Evolutionary conservation across 306 rosid genomes (phyloP).

Genomic region (Potentilla sterilis): DNA sequence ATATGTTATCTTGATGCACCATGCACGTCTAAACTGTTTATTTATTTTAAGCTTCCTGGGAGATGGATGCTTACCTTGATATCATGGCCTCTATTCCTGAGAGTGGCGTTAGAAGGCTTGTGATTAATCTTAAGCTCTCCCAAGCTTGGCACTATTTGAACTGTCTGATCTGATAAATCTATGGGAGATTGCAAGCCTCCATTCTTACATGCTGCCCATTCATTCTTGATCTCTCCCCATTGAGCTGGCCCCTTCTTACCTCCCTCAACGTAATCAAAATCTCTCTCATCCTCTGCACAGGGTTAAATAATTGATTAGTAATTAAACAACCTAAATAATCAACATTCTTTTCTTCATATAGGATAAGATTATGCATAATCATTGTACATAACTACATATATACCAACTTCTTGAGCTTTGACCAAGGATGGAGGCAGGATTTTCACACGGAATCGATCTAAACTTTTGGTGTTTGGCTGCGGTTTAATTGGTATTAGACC

Average conservation of each 20-base stretch:
- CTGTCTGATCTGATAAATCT: slow-evolving; percentile 45
- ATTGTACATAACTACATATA: slow-evolving; percentile 49
- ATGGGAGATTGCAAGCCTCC: slow-evolving; percentile 72
- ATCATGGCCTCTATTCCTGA: slow-evolving; percentile 70
- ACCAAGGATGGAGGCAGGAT: background rate
- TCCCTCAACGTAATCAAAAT: slow-evolving; percentile 21
- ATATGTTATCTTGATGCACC: no score
- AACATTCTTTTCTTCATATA: background rate
- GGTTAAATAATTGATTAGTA: background rate
- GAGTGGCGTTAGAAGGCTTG: slow-evolving; percentile 42
- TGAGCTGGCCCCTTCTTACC: slow-evolving; percentile 23
- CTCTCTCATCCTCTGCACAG: slow-evolving; percentile 31
- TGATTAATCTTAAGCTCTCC: slow-evolving; percentile 35
- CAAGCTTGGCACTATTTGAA: slow-evolving; percentile 35
- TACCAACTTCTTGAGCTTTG: slow-evolving; percentile 57
- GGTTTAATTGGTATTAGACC: background rate
- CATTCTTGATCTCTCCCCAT: slow-evolving; percentile 48
- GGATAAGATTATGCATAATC: no score
- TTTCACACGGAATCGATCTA: slow-evolving; percentile 40
- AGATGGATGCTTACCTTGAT: slow-evolving; percentile 39
- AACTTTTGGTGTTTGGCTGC: background rate
- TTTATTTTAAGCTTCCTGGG: background rate
- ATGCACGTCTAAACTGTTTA: no score
- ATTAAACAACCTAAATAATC: background rate
- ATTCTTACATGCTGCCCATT: no score